These are phyloP conservation scores for Babesia ovata DNA, from an alignment of 169 alveolate species.

Conservation along the genomic window DNA sequence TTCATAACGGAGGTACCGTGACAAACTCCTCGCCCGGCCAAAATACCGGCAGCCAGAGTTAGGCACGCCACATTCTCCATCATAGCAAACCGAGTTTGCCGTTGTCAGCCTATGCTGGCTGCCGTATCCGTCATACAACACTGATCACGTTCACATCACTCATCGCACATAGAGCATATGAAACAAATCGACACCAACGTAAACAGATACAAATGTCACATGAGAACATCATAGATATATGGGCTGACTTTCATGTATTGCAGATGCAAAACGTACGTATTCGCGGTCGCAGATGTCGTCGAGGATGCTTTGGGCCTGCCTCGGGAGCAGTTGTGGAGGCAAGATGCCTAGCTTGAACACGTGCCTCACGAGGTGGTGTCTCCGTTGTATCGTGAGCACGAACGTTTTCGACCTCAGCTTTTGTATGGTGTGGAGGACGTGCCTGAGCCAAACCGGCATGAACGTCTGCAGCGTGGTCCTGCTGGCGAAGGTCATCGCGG, in stretches of 20 bases:
- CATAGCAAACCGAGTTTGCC: too few relatives aligned
- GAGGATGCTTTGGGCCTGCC: conserved; percentile 11
- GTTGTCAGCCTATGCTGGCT: too few relatives aligned
- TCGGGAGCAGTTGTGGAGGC: conserved; percentile 34
- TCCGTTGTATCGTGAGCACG: conserved; percentile 56
- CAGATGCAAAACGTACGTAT: conserved; percentile 32
- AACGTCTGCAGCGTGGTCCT: conserved; percentile 51
- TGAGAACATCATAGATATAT: too few relatives aligned
- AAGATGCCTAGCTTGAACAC: conserved; percentile 55
- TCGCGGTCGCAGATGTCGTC: conserved; percentile 62
- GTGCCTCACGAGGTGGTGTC: conserved; percentile 58
- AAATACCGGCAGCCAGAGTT: too few relatives aligned
- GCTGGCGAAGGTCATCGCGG: conserved; percentile 61
- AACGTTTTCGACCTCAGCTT: conserved; percentile 59
- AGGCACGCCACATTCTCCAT: too few relatives aligned
- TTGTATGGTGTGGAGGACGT: conserved; percentile 47
- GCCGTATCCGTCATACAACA: too few relatives aligned
- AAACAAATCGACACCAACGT: not conserved
- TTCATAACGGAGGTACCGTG: too few relatives aligned
- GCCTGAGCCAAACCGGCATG: conserved; percentile 65
- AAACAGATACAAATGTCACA: too few relatives aligned
- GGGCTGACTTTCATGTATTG: not conserved
- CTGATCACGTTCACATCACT: not conserved
- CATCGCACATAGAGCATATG: not conserved
- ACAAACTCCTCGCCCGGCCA: too few relatives aligned